A percentile compares a stretch with the other conserved stretches of the same genome.
Evolutionary conservation across 2,329 filamentous ascomycete species (phyloP).

Genomic region (Fusarium scirpi): DNA sequence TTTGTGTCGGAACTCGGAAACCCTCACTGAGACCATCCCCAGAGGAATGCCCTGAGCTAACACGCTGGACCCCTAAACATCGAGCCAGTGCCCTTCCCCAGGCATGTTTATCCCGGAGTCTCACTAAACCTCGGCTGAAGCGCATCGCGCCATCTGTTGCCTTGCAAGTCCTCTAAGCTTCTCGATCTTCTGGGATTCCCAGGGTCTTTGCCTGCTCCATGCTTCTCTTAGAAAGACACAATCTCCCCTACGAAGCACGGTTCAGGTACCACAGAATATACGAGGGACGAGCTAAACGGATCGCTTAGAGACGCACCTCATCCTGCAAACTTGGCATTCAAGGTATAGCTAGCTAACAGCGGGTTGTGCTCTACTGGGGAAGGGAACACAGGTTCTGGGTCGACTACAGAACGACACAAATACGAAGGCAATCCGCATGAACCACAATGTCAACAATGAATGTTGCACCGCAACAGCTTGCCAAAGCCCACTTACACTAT

Average conservation of each 20-base stretch:
- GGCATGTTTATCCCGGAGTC: conserved; percentile 19
- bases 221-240: conserved; percentile 14
- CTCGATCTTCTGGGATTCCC: conserved; percentile 24
- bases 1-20: neutral
- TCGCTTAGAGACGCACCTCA: conserved; percentile 28
- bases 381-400: neutral
- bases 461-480: conserved; percentile 23
- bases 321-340: conserved; percentile 9
- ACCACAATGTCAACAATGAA: neutral
- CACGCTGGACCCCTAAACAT: conserved; percentile 14
- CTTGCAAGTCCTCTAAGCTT: conserved; percentile 30
- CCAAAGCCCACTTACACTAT: conserved; percentile 24
- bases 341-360: neutral
- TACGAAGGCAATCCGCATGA: conserved; percentile 4
- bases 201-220: conserved; percentile 35
- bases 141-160: conserved; percentile 40
- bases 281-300: conserved; percentile 18
- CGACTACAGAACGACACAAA: neutral
- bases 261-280: conserved; percentile 27
- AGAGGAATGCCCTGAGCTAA: neutral
- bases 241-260: conserved; percentile 17
- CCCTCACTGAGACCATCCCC: neutral
- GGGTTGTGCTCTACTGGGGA: neutral
- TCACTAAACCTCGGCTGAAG: conserved; percentile 39
- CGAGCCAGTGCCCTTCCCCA: conserved; percentile 9